Base-by-base conservation (phyloP, 345 rosid genomes). In the Hypericum androsaemum region DNA sequence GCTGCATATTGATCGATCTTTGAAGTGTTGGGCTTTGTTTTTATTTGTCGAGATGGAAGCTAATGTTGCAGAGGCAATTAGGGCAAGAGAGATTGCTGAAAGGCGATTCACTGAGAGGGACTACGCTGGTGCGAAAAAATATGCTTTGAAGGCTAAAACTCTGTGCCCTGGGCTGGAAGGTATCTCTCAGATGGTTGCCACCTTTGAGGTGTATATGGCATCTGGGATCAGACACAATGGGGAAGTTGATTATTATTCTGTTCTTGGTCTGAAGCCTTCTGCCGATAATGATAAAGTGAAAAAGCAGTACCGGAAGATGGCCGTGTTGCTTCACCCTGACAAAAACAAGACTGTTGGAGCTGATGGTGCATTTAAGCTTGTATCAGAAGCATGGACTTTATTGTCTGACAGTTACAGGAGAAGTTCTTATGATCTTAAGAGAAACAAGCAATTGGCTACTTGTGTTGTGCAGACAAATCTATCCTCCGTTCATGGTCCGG, bases 261-360 rank as follows among this genome's bases (percentile, higher is more conserved):
- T 88, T 53, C 96, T 92, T 48, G 98, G 98, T 39, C 68, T 92
- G 62, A 92, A 85, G 75, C 95, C 98, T 32, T 74, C 95, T 3
- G 94, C 95, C 2, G 95, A 87, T 50, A 82, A 72, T 65, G 77
- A 80, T 41, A 78, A 89, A 5, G 95, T 83, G 59, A 92, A 92
- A 78, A 92, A 80, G 64, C 96, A 83, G 78, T 92, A 81, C 56
- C 77, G 64, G 80, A 92, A 83, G 73, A 73, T 87, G 89, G 98
- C 94, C 7, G 95, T 83, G 56, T 61, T 85, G 75, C 94, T 92
- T 35, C 98, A 92, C 58, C 95, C 98, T 37, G 96, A 92, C 61
- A 84, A 88, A 76, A 92, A 83, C 80, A 88, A 85, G 70, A 73
- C 84, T 36, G 72, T 88, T 39, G 98, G 98, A 56, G 96, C 98